These are phyloP conservation scores for Brassica rapa DNA, from an alignment of 345 rosid species.

Conservation along the genomic window DNA sequence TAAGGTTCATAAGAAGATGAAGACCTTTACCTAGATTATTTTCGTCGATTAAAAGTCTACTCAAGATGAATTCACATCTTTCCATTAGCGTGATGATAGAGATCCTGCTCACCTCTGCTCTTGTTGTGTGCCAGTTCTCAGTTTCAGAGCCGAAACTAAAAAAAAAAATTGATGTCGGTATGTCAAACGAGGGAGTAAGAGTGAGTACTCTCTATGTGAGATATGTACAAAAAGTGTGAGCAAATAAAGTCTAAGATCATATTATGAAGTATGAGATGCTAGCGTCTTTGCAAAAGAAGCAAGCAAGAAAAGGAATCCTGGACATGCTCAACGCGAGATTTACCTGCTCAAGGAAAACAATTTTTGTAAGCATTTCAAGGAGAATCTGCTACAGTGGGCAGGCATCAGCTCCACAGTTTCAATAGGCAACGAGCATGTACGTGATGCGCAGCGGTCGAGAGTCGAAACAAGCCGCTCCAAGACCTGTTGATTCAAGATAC, in stretches of 20 bases:
- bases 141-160: slow-evolving; percentile 58
- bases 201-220: slow-evolving; percentile 7
- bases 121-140: slow-evolving; percentile 57
- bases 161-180: slow-evolving; percentile 5
- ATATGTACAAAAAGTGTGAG: not conserved
- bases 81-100: slow-evolving; percentile 58
- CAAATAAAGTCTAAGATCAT: not conserved
- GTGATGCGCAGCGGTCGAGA: slow-evolving; percentile 94
- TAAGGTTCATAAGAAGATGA: not conserved
- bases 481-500: slow-evolving; percentile 51
- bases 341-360: slow-evolving; percentile 89
- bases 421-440: slow-evolving; percentile 89
- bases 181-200: slow-evolving; percentile 23
- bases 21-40: slow-evolving; percentile 60
- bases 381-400: slow-evolving; percentile 84
- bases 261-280: slow-evolving; percentile 19
- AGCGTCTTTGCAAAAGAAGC: slow-evolving; percentile 12
- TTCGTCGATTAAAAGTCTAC: slow-evolving; percentile 72
- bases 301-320: slow-evolving; percentile 4
- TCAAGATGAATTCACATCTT: slow-evolving; percentile 78
- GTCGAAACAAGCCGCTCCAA: slow-evolving; percentile 78
- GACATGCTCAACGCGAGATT: slow-evolving; percentile 6
- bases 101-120: slow-evolving; percentile 77
- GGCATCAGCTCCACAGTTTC: slow-evolving; percentile 99
- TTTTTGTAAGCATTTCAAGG: slow-evolving; percentile 79